These are phyloP conservation scores for Entomortierella beljakovae DNA, from an alignment of 192 early-diverging fungal genomes.

Conservation along the genomic window DNA sequence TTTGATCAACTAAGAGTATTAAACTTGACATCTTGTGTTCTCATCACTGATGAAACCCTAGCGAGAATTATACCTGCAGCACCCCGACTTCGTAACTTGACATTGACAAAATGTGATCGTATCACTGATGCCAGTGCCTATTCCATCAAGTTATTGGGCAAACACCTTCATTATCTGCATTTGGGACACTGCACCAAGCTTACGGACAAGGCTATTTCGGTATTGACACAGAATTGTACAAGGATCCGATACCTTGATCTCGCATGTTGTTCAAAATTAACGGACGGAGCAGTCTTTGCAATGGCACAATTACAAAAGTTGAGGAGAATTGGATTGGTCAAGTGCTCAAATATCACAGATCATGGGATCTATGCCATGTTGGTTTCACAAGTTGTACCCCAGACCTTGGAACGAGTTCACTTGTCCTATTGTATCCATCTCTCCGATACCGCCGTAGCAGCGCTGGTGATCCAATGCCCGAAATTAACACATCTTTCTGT, in stretches of 20 bases:
- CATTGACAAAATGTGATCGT: constrained; percentile 65
- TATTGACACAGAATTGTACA: constrained; percentile 60
- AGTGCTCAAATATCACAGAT: constrained; percentile 70
- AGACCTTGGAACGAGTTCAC: constrained; percentile 67
- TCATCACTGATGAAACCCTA: constrained; percentile 63
- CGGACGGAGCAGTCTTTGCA: constrained; percentile 62
- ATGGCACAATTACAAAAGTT: constrained; percentile 65
- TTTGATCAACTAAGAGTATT: constrained; percentile 67
- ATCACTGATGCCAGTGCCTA: constrained; percentile 64
- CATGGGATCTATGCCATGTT: constrained; percentile 61
- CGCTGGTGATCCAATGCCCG: constrained; percentile 59
- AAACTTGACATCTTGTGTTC: constrained; percentile 59
- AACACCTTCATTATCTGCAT: constrained; percentile 69
- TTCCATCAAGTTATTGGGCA: constrained; percentile 60
- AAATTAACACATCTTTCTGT: constrained; percentile 65
- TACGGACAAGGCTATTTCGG: constrained; percentile 62
- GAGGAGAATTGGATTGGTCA: constrained; percentile 69
- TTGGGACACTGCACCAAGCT: constrained; percentile 66
- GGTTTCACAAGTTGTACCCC: constrained; percentile 52
- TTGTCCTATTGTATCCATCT: constrained; percentile 68
- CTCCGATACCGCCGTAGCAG: constrained; percentile 55
- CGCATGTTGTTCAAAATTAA: constrained; percentile 65
- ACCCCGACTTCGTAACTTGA: constrained; percentile 64
- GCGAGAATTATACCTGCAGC: constrained; percentile 59
- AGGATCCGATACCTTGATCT: constrained; percentile 68